These are phyloP conservation scores for Penicillium sp. DNA, from an alignment of 2,329 filamentous ascomycete genomes.

Conservation along the genomic window DNA sequence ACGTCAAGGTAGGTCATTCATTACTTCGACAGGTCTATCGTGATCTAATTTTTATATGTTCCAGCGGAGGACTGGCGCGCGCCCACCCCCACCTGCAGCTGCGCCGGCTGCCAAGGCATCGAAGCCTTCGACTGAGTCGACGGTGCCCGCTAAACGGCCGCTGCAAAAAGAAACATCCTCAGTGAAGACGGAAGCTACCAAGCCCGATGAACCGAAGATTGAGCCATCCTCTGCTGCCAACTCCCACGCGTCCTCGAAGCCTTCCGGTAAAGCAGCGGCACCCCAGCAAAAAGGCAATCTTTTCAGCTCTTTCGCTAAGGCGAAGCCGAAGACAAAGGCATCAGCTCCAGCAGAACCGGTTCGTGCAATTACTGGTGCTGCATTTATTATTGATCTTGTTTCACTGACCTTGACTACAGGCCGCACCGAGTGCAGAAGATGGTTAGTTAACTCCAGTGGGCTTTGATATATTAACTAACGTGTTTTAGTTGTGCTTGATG, in stretches of 20 bases:
- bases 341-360: constrained; percentile 42
- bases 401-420: neutral
- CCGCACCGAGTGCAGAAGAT: constrained; percentile 44
- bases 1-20: constrained; percentile 54
- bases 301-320: constrained; percentile 76
- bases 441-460: constrained; percentile 35
- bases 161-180: constrained; percentile 29
- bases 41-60: constrained; percentile 5
- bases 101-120: constrained; percentile 28
- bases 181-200: constrained; percentile 24
- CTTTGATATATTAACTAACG: constrained; percentile 27
- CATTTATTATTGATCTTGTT: neutral
- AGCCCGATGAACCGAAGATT: constrained; percentile 23
- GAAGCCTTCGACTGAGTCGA: constrained; percentile 28
- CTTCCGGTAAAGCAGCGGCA: constrained; percentile 40
- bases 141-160: constrained; percentile 43
- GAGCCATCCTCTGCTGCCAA: constrained; percentile 24
- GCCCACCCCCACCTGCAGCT: constrained; percentile 35
- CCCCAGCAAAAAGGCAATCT: constrained; percentile 65
- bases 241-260: constrained; percentile 36
- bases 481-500: constrained; percentile 49
- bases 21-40: neutral
- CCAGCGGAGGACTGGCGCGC: constrained; percentile 51
- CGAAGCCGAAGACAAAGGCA: constrained; percentile 59
- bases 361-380: neutral